phyloP scores from a whole-genome alignment of 2,329 filamentous ascomycete species.

The Akanthomyces muscarius region DNA sequence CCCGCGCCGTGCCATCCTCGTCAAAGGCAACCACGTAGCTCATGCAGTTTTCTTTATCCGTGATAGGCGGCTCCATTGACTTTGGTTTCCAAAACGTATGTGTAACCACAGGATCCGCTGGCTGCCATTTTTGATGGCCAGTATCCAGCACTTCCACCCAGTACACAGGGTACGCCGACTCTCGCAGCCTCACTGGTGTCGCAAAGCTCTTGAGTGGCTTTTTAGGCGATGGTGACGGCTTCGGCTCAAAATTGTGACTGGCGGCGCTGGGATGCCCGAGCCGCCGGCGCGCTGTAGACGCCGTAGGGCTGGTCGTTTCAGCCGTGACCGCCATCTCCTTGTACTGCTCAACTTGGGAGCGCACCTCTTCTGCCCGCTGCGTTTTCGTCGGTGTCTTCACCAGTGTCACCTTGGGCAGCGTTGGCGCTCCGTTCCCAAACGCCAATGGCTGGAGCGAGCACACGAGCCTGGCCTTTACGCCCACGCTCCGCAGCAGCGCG shows the following conservation, averaged over 20 bases:
- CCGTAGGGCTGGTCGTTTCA: constrained; percentile 28
- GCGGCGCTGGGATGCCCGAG: constrained; percentile 53
- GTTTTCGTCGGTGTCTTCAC: constrained; percentile 32
- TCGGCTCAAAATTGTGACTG: constrained; percentile 47
- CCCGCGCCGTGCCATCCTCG: constrained; percentile 69
- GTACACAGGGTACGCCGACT: constrained; percentile 78
- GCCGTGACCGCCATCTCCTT: constrained; percentile 29
- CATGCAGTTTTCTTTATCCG: constrained; percentile 71
- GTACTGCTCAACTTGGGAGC: constrained; percentile 39
- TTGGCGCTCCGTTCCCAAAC: constrained; percentile 54
- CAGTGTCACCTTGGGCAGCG: constrained; percentile 39
- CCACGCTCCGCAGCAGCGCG: constrained; percentile 76
- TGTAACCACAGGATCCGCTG: constrained; percentile 81
- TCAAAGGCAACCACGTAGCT: constrained; percentile 84
- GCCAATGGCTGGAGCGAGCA: constrained; percentile 84
- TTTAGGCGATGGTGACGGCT: constrained; percentile 33
- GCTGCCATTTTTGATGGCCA: constrained; percentile 86
- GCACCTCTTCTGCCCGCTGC: constrained; percentile 26
- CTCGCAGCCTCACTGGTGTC: constrained; percentile 46
- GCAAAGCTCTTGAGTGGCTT: constrained; percentile 23
- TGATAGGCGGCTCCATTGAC: constrained; percentile 77
- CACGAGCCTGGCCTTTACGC: constrained; percentile 76
- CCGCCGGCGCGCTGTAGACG: constrained; percentile 42
- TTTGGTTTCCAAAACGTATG: constrained; percentile 68
- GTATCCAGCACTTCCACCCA: constrained; percentile 92